phyloP scores from a whole-genome alignment of 1,139 yeast species.

The Pichia sp. region DNA sequence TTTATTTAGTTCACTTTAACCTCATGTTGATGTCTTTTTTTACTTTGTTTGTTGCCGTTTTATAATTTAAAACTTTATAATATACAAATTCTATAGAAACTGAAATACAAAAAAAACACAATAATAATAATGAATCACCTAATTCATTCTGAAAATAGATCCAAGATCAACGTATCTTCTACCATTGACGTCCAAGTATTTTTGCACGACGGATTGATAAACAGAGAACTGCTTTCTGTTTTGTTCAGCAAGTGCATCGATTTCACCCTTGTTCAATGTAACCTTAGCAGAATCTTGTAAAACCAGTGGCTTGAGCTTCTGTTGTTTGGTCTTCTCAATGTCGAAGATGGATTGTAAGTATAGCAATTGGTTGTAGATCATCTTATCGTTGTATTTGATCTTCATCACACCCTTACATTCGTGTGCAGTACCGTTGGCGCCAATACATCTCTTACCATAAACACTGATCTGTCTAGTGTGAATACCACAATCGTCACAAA shows the following conservation, averaged over 20 bases:
- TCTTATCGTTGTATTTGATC: slow-evolving; percentile 74
- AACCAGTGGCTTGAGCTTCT: slow-evolving; percentile 49
- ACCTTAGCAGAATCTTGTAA: slow-evolving; percentile 31
- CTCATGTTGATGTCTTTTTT: background rate
- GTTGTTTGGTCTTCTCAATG: slow-evolving; percentile 70
- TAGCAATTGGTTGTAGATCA: slow-evolving; percentile 81
- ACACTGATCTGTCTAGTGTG: slow-evolving; percentile 86
- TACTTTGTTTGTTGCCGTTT: background rate
- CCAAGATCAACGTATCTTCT: slow-evolving; percentile 91
- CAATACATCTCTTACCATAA: slow-evolving; percentile 84
- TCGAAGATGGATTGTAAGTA: slow-evolving; percentile 81
- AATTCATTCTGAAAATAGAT: slow-evolving; percentile 59
- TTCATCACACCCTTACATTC: slow-evolving; percentile 87
- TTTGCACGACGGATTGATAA: slow-evolving; percentile 62
- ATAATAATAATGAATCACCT: background rate
- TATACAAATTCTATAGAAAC: too few species aligned
- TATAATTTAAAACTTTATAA: background rate
- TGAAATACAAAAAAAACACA: background rate
- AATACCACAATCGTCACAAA: slow-evolving; percentile 87
- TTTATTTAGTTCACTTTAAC: slow-evolving; percentile 1
- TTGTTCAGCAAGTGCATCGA: slow-evolving; percentile 77
- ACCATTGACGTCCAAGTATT: slow-evolving; percentile 81
- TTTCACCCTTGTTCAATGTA: slow-evolving; percentile 50
- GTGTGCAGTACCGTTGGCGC: slow-evolving; percentile 55
- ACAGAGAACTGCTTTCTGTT: slow-evolving; percentile 63